Evolutionary conservation across 2,329 filamentous ascomycete species (phyloP).

Genomic region (Sphaerulina vaccinii): DNA sequence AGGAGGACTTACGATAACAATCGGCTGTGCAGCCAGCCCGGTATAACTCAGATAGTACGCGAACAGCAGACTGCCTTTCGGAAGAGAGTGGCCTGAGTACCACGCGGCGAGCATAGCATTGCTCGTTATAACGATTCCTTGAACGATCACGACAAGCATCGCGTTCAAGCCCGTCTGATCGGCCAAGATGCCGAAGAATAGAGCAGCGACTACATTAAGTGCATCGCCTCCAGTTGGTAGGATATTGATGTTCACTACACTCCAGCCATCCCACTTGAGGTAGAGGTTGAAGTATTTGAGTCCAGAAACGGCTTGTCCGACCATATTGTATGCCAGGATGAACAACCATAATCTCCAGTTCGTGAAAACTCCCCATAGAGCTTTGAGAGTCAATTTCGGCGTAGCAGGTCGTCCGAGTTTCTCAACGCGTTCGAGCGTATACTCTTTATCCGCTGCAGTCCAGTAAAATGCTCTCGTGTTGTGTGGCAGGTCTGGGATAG

Average conservation of each 20-base stretch:
- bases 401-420: slow-evolving; percentile 10
- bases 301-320: slow-evolving; percentile 13
- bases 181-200: slow-evolving; percentile 16
- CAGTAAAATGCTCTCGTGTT: slow-evolving; percentile 52
- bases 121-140: slow-evolving; percentile 13
- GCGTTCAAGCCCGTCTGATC: slow-evolving; percentile 15
- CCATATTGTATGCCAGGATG: slow-evolving; percentile 13
- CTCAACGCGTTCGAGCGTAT: slow-evolving; percentile 15
- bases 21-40: slow-evolving; percentile 14
- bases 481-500: slow-evolving; percentile 51
- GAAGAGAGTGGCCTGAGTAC: slow-evolving; percentile 6
- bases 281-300: slow-evolving; percentile 23
- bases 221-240: slow-evolving; percentile 16
- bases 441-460: slow-evolving; percentile 24
- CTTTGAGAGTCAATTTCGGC: slow-evolving; percentile 11
- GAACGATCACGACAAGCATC: slow-evolving; percentile 5
- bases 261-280: slow-evolving; percentile 18
- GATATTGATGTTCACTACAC: slow-evolving; percentile 18
- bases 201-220: slow-evolving; percentile 16
- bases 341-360: slow-evolving; percentile 20
- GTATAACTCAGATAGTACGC: slow-evolving; percentile 15
- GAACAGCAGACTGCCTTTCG: slow-evolving; percentile 11
- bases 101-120: slow-evolving; percentile 17
- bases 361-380: slow-evolving; percentile 9
- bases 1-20: slow-evolving; percentile 13